These are phyloP conservation scores for Talaromyces sp. DNA, from an alignment of 2,329 filamentous ascomycete genomes.

Conservation along the genomic window DNA sequence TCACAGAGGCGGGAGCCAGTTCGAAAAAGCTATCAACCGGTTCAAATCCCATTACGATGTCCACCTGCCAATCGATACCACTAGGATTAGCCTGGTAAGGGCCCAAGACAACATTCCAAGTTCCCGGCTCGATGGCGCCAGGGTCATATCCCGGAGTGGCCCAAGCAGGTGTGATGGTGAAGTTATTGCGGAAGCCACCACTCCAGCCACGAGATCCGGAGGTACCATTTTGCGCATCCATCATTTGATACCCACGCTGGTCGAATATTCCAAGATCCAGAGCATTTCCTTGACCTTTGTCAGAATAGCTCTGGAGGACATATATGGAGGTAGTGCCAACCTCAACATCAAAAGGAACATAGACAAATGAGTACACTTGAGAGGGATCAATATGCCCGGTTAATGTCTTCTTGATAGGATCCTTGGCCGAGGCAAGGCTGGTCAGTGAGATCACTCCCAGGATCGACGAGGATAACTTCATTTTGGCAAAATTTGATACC, in stretches of 20 bases:
- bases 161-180: slow-evolving; percentile 19
- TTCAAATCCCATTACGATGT: slow-evolving; percentile 17
- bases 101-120: slow-evolving; percentile 21
- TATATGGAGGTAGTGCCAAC: slow-evolving; percentile 18
- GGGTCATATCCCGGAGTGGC: slow-evolving; percentile 23
- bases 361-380: slow-evolving; percentile 21
- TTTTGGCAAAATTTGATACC: not conserved
- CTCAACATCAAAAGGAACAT: slow-evolving; percentile 20
- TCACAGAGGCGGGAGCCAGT: slow-evolving; percentile 11
- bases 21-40: slow-evolving; percentile 11
- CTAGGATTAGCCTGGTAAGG: slow-evolving; percentile 18
- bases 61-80: slow-evolving; percentile 21
- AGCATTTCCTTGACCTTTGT: slow-evolving; percentile 17
- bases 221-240: slow-evolving; percentile 9
- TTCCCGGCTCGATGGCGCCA: slow-evolving; percentile 19
- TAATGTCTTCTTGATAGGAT: slow-evolving; percentile 15
- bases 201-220: slow-evolving; percentile 18
- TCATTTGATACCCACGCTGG: slow-evolving; percentile 17
- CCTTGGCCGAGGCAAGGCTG: not conserved
- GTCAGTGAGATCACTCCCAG: not conserved
- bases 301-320: slow-evolving; percentile 20
- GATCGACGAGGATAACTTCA: not conserved
- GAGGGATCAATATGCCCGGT: slow-evolving; percentile 19
- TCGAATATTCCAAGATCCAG: slow-evolving; percentile 18
- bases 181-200: slow-evolving; percentile 19